Base-by-base conservation (phyloP, 164 flowering plant genomes). In the Vitis cinerea region DNA sequence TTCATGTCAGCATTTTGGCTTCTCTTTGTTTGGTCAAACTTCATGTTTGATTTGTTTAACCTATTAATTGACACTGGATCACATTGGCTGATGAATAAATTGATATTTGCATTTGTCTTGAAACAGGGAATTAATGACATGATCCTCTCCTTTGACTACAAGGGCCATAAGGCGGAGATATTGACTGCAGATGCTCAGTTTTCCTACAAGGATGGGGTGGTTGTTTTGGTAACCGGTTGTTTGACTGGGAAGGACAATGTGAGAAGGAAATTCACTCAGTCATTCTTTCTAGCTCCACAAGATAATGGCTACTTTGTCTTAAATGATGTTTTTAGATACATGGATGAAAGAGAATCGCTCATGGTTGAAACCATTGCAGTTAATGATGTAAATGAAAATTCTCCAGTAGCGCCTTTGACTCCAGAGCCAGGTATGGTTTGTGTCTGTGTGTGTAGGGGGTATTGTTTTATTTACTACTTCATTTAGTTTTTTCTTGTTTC, bases 271-370 rank as follows among this genome's bases (percentile, higher is more conserved):
- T 82, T 84, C 16, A 48, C 75, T 14, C 85, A 84, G 48, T 48
- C 82, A 1, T 84, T 84, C 70, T 78, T 84, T 61, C 75, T 84
- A 19, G 85, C 79, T 37, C 80, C 78, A 8, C 86, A 81, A 65
- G 65, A 75, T 10, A 63, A 48, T 16, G 71, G 79, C 9, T 78
- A 63, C 74, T 84, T 70, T 68, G 85, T 80, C 19, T 55, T 82
- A 66, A 84, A 84, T 61, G 83, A 82, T 63, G 61, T 76, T 11
- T 71, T 84, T 58, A 70, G 79, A 59, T 79, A 59, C 50, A 69
- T 74, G 15, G 80, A 70, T 50, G 79, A 72, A 9, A 52, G 53
- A 15, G 63, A 74, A 17, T 31, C 68, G 3, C 52, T 6, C 44
- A 9, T 4, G 59, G 2, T 44, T 37, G 44, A 37, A 37, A 37